A percentile compares a stretch with the other conserved stretches of the same genome.
phyloP scores from a whole-genome alignment of 306 rosid species.

The Lagenaria siceraria region DNA sequence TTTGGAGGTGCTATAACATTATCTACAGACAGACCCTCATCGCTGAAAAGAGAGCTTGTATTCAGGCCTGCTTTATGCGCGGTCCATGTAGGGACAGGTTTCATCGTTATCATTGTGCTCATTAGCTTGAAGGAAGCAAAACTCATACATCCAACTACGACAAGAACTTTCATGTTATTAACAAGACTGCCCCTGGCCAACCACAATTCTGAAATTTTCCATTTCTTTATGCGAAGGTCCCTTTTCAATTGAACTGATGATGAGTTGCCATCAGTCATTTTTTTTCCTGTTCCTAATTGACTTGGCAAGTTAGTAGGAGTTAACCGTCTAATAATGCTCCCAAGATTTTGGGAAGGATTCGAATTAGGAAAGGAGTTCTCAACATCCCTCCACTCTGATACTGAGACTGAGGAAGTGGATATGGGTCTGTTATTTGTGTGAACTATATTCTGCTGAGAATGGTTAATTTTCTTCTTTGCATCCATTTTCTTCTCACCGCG shows the following conservation, averaged over 20 bases:
- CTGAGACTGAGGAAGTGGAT: constrained; percentile 32
- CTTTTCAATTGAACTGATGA: constrained; percentile 64
- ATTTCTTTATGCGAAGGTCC: constrained; percentile 42
- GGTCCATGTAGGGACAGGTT: constrained; percentile 29
- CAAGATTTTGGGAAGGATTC: constrained; percentile 53
- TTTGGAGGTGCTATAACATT: constrained; percentile 37
- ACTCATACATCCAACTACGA: constrained; percentile 57
- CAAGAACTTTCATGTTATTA: constrained; percentile 32
- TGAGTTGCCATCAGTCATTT: constrained; percentile 25
- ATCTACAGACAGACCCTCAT: constrained; percentile 37
- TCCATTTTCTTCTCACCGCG: constrained; percentile 41
- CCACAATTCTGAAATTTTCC: constrained; percentile 46
- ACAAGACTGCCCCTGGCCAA: constrained; percentile 23
- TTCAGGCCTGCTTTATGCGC: constrained; percentile 20
- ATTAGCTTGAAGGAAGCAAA: constrained; percentile 52
- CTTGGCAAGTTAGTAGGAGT: constrained; percentile 61
- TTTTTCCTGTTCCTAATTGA: constrained; percentile 48
- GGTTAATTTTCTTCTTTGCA: constrained; percentile 46
- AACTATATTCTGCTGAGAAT: constrained; percentile 27
- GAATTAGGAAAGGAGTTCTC: constrained; percentile 44
- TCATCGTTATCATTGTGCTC: constrained; percentile 29
- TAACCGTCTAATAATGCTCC: constrained; percentile 72
- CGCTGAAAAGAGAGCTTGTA: constrained; percentile 25
- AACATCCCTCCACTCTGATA: constrained; percentile 46
- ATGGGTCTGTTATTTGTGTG: constrained; percentile 57